Base-by-base conservation (phyloP, 106 monocot genomes). In the Posidonia australis region DNA sequence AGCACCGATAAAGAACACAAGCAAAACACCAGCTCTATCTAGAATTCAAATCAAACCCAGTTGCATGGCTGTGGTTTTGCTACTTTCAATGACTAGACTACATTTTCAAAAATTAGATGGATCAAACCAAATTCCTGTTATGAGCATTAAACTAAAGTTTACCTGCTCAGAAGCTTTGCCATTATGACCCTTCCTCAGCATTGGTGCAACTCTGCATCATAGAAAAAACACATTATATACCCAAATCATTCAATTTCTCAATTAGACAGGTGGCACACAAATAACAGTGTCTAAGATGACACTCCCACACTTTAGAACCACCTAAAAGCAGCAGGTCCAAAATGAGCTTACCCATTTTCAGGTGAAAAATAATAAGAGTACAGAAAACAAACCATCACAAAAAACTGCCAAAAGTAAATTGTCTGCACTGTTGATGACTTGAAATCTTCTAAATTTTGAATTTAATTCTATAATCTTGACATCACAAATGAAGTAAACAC, bases 141-240 rank as follows among this genome's bases (percentile, higher is more conserved):
- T n/a, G n/a, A n/a, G n/a, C n/a, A n/a, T 53, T 10, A 55, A 13
- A 7, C 5, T 9, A 55, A n/a, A 22, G 3, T 11, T 24, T 55
- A 55, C 55, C 55, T 55, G 55, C 5, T 22, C 55, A 55, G 24
- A 26, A 55, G 55, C 23, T 22, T 55, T 55, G 21, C 55, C 20
- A n/a, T n/a, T 5, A 22, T 5, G 21, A 26, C 24, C 25, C 5
- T 55, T 55, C 55, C 21, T 2, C 52, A 13, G 21, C 10, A 26
- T 25, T 26, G 21, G 55, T 55, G 24, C 21, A 24, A 55, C 21
- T 55, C 55, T 55, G 55, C 9, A 55, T 55, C 55, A 23, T 7
- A 25, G 13, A 23, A 24, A 20, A 20, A 9, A 53, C n/a, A 20
- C 55, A 55, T 25, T 5, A 24, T 10, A 55, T 24, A 5, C 20